Conservation (phyloP, 495 filamentous ascomycete species). For the Elaphomyces granulatus region DNA sequence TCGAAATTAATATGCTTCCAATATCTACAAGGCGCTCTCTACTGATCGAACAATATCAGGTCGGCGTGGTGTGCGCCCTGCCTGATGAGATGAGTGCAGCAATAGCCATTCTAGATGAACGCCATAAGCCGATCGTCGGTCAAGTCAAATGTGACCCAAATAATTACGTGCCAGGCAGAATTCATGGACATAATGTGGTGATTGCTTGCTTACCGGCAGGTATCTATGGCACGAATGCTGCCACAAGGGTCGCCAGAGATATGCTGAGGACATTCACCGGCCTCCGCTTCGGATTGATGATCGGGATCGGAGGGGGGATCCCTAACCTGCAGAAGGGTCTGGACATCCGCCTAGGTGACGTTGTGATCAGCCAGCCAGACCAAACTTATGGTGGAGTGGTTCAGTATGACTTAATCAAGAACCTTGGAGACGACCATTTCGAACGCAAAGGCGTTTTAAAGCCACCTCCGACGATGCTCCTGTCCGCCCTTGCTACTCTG, state of each 20-base stretch:
- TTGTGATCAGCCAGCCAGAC: constrained; percentile 17
- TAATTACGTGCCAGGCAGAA: constrained; percentile 27
- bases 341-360: constrained; percentile 28
- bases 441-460: constrained; percentile 16
- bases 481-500: constrained; percentile 13
- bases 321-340: constrained; percentile 14
- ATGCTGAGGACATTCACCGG: constrained; percentile 30
- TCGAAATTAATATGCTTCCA: too few species aligned
- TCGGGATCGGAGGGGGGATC: constrained; percentile 32
- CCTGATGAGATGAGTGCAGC: constrained; percentile 30
- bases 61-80: constrained; percentile 39
- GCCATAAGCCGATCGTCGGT: constrained; percentile 17
- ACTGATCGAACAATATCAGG: too few species aligned
- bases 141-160: constrained; percentile 18
- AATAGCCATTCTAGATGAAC: constrained; percentile 31
- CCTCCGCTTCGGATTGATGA: constrained; percentile 22
- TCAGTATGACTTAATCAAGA: constrained; percentile 13
- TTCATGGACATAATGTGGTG: constrained; percentile 30
- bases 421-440: constrained; percentile 11
- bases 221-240: constrained; percentile 24
- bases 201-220: constrained; percentile 23
- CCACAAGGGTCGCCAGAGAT: constrained; percentile 24
- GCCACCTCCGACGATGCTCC: constrained; percentile 14
- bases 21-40: too few species aligned
- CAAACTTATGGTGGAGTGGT: constrained; percentile 7